Base-by-base conservation (phyloP, 176 grass and related monocot species). In the Thalia dealbata region DNA sequence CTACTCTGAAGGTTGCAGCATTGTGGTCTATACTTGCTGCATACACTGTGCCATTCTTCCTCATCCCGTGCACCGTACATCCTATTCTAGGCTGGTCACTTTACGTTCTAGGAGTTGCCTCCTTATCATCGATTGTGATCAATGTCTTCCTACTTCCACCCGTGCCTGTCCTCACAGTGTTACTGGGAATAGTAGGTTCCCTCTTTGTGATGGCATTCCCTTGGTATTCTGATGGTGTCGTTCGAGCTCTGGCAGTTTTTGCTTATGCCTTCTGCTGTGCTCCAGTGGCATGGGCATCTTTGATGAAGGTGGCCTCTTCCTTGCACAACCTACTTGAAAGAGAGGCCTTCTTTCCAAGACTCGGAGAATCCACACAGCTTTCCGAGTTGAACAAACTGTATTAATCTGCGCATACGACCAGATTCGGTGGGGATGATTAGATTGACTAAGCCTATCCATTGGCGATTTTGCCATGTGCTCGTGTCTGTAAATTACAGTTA, bases 31-130 rank as follows among this genome's bases (percentile, higher is more conserved):
- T 91, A 60, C 52, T 85, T 29, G 80, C 89, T 27, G 82, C 84
- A 29, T 96, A 96, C 72, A 59, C 82, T 26, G 81, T 91, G 56
- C 92, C 92, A 1, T 96, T 96, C 82, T 96, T 96, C 50, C 50
- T 96, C 70, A 83, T 96, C 65, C 89, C 92, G 9, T 61, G 92
- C 79, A 96, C 89, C 2, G 52, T 87, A 43, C 92, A 96, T 69
- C 92, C 92, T 25, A 43, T 96, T 80, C 88, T 96, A 71, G 92
- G 92, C 72, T 96, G 92, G 92, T 86, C 86, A 38, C 24, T 96
- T 32, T 96, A 91, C 73, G 67, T 96, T 12, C 75, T 96, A 75
- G 92, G 92, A 59, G 73, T 78, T 1, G 76, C 90, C 6, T 50
- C 89, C 27, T 76, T 96, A 42, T 83, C 86, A 52, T 48, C 66